Conservation (phyloP, 2,329 filamentous ascomycete species). For the Allantophomopsis lycopodina region DNA sequence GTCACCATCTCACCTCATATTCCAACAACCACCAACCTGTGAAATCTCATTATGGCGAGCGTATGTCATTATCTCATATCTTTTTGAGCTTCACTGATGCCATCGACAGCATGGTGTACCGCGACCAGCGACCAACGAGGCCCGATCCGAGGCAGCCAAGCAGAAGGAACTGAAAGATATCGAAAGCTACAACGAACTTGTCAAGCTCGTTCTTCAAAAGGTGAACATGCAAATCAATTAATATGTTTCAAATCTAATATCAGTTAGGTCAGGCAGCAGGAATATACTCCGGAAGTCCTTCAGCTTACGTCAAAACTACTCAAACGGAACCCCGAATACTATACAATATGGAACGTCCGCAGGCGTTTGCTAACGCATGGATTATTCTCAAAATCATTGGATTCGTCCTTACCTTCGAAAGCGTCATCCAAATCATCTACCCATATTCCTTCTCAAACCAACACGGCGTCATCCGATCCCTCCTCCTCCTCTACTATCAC, state of each 20-base stretch:
- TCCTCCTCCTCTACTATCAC: constrained; percentile 40
- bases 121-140: constrained; percentile 43
- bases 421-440: constrained; percentile 31
- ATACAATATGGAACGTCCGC: constrained; percentile 83
- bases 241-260: constrained; percentile 4
- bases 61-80: constrained; percentile 14
- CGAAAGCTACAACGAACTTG: constrained; percentile 57
- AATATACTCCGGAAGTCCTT: constrained; percentile 37
- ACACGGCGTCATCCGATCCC: constrained; percentile 48
- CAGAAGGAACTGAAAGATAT: constrained; percentile 66
- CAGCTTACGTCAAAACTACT: constrained; percentile 60
- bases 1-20: too few relatives aligned
- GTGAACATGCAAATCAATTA: constrained; percentile 24
- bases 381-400: constrained; percentile 38
- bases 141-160: constrained; percentile 55
- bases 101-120: constrained; percentile 65
- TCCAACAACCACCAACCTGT: too few relatives aligned
- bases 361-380: constrained; percentile 51
- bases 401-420: constrained; percentile 38
- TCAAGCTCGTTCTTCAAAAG: constrained; percentile 52
- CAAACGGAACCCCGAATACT: constrained; percentile 73
- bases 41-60: constrained; percentile 18
- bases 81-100: constrained; percentile 13
- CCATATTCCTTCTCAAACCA: constrained; percentile 39
- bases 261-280: constrained; percentile 14